Base-by-base conservation (phyloP, 169 alveolate species). In the Cryptosporidium tyzzeri region DNA sequence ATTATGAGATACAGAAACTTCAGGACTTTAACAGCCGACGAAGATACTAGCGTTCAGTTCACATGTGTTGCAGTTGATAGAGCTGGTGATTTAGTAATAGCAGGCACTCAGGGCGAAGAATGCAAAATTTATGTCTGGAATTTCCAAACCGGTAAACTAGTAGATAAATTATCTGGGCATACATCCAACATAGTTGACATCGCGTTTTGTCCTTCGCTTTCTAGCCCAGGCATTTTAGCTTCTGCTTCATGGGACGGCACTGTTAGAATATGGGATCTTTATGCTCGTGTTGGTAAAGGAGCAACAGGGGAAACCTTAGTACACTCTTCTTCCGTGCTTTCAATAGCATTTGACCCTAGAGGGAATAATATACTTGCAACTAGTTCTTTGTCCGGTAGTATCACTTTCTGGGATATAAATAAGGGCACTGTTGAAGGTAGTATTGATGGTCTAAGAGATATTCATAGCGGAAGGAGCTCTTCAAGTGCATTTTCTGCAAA, bases 81-180 rank as follows among this genome's bases (percentile, higher is more conserved):
- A 26, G 94, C 98, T 31, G 99, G 99, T 3, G 99, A 97, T 71
- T 89, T 98, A n/a, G 97, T 98, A 0, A 97, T 97, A 18, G 99
- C 99, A 0, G 99, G 99, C n/a, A 95, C 98, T 14, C 91, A 93
- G 67, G 99, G 99, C 62, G 97, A 95, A n/a, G 91, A 86, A 21
- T 91, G 92, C 53, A 73, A 94, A 33, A 93, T 94, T 16, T 94
- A 89, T 85, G 93, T 94, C n/a, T 94, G 97, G 97, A 91, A 86
- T 68, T 89, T 94, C 23, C 96, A 91, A 71, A 93, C 95, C 7
- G 98, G 98, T 10, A 92, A 95, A 65, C 84, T 97, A 50, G 86
- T 97, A 9, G 98, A 97, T 61, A 95, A 91, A 4, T 84, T 96
- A 33, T 59, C 93, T 86, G 99, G 99, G 0, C 99, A 98, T 74